These are phyloP conservation scores for Claviceps spartinae DNA, from an alignment of 2,329 filamentous ascomycete genomes.

Conservation along the genomic window DNA sequence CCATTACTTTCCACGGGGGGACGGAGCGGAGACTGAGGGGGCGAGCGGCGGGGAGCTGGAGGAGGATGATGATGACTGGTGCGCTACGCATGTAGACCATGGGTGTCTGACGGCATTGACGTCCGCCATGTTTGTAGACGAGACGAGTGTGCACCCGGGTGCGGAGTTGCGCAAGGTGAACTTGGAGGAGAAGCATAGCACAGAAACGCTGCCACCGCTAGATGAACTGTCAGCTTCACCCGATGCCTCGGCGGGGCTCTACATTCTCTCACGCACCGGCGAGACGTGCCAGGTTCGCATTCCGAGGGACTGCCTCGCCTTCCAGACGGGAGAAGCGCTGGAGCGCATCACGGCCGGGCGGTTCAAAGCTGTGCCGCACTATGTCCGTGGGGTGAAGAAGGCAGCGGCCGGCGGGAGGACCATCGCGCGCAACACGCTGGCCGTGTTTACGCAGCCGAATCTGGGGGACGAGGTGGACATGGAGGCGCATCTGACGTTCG, in stretches of 20 bases:
- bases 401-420: conserved; percentile 35
- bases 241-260: conserved; percentile 76
- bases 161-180: neutral
- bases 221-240: conserved; percentile 63
- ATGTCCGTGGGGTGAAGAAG: conserved; percentile 60
- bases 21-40: neutral
- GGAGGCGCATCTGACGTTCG: conserved; percentile 54
- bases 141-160: conserved; percentile 26
- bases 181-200: neutral
- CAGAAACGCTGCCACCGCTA: conserved; percentile 33
- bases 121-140: conserved; percentile 91
- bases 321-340: conserved; percentile 88
- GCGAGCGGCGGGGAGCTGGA: conserved; percentile 7
- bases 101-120: conserved; percentile 90
- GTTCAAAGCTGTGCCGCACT: conserved; percentile 93
- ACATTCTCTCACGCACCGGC: conserved; percentile 77
- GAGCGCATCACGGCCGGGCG: conserved; percentile 81
- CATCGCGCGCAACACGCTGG: conserved; percentile 75
- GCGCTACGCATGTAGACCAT: conserved; percentile 79
- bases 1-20: conserved; percentile 71
- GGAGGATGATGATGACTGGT: conserved; percentile 74
- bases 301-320: conserved; percentile 80
- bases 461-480: conserved; percentile 66
- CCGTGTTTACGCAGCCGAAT: conserved; percentile 95
- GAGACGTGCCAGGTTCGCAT: conserved; percentile 84